These are phyloP conservation scores for Trypanosoma vivax DNA, from an alignment of 208 protist species.

Conservation along the genomic window DNA sequence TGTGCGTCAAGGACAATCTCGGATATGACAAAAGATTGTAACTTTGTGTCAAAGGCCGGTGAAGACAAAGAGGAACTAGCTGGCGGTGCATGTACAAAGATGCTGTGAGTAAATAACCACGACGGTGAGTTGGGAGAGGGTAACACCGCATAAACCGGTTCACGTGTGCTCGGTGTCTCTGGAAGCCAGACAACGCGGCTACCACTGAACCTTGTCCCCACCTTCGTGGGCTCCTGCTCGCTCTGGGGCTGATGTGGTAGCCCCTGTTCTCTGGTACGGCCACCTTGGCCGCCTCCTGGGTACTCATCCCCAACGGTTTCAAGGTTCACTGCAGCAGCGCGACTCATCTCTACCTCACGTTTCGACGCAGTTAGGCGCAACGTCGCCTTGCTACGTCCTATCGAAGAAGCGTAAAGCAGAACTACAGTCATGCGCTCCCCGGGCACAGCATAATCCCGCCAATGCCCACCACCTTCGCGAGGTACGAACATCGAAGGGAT, in stretches of 20 bases:
- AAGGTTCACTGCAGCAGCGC: constrained; percentile 13
- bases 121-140: constrained; percentile 12
- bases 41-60: constrained; percentile 2
- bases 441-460: constrained; percentile 55
- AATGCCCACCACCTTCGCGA: constrained; percentile 22
- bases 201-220: constrained; percentile 28
- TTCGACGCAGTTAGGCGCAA: constrained; percentile 60
- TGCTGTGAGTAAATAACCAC: constrained; percentile 2
- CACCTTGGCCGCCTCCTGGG: no score
- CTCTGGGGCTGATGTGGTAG: neutral
- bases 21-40: constrained; percentile 32
- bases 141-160: constrained; percentile 49
- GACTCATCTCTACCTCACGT: constrained; percentile 52
- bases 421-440: constrained; percentile 68
- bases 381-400: constrained; percentile 60
- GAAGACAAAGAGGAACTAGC: neutral
- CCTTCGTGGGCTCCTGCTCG: constrained; percentile 13
- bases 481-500: constrained; percentile 59
- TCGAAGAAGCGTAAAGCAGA: constrained; percentile 55
- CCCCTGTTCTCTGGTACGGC: neutral
- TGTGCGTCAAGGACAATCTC: constrained; percentile 34
- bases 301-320: neutral
- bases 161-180: constrained; percentile 14
- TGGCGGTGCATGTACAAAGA: constrained; percentile 11
- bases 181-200: constrained; percentile 29